phyloP scores from a whole-genome alignment of 768 basidiomycete species.

The Sporobolomyces roseus region DNA sequence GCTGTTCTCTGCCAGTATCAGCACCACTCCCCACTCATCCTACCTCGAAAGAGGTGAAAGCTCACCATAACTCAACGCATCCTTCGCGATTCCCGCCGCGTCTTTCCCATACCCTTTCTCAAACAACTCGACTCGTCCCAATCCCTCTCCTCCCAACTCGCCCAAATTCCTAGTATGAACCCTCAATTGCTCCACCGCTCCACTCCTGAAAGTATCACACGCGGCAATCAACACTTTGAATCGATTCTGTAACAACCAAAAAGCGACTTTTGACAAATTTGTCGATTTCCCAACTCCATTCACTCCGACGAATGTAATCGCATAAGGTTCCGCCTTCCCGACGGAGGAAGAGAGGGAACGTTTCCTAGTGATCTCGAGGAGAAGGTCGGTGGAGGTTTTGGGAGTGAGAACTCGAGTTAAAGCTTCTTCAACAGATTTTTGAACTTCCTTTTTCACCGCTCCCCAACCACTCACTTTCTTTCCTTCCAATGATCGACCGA shows the following conservation, averaged over 20 bases:
- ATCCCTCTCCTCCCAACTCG: slow-evolving; percentile 60
- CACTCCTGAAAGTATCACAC: slow-evolving; percentile 93
- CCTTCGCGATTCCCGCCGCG: slow-evolving; percentile 94
- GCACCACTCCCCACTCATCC: neutral
- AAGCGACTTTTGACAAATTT: slow-evolving; percentile 95
- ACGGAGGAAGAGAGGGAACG: slow-evolving; percentile 45
- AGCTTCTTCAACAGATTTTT: slow-evolving; percentile 78
- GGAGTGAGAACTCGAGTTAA: slow-evolving; percentile 91
- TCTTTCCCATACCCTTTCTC: slow-evolving; percentile 98
- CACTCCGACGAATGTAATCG: slow-evolving; percentile 93
- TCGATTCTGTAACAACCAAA: slow-evolving; percentile 97
- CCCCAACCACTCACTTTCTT: slow-evolving; percentile 55
- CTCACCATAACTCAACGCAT: slow-evolving; percentile 84
- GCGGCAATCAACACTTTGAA: slow-evolving; percentile 91
- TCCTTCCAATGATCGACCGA: slow-evolving; percentile 83
- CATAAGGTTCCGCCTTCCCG: slow-evolving; percentile 59
- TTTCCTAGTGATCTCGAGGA: slow-evolving; percentile 88
- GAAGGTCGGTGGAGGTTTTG: slow-evolving; percentile 91
- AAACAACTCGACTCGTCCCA: slow-evolving; percentile 77
- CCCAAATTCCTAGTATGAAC: slow-evolving; percentile 94
- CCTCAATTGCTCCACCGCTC: slow-evolving; percentile 94
- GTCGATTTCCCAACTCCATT: slow-evolving; percentile 99
- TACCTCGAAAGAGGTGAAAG: slow-evolving; percentile 5
- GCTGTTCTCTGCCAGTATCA: slow-evolving; percentile 55
- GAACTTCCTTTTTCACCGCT: slow-evolving; percentile 52